A percentile compares a stretch with the other conserved stretches of the same genome.
phyloP scores from a whole-genome alignment of 768 basidiomycete species.

The Phanerodontia chrysosporium region DNA sequence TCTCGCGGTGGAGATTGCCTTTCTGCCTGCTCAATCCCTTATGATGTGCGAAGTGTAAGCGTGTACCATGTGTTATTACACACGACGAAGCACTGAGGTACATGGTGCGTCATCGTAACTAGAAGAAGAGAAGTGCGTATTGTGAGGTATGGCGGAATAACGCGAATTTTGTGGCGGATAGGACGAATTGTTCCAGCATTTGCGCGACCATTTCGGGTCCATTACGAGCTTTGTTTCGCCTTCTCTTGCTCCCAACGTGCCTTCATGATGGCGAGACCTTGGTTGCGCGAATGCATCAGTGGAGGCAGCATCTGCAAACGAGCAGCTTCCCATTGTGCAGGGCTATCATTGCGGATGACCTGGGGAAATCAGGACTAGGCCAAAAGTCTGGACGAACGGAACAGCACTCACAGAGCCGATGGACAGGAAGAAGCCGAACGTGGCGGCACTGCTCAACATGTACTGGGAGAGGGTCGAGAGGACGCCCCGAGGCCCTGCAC shows the following conservation, averaged over 20 bases:
- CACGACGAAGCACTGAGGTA: background rate
- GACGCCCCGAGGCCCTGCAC: conserved; percentile 86
- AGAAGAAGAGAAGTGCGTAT: background rate
- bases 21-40: too few species aligned
- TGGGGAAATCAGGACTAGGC: conserved; percentile 26
- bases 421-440: conserved; percentile 95
- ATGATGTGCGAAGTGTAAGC: background rate
- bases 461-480: conserved; percentile 94
- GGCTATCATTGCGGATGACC: conserved; percentile 87
- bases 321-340: conserved; percentile 59
- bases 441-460: conserved; percentile 97
- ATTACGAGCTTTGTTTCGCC: background rate
- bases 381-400: background rate
- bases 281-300: conserved; percentile 56
- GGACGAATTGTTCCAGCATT: too few species aligned
- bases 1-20: too few species aligned
- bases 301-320: conserved; percentile 55
- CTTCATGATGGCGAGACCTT: conserved; percentile 67
- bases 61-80: background rate
- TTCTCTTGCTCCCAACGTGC: conserved; percentile 60
- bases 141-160: too few species aligned
- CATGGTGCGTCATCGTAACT: background rate
- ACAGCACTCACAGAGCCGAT: conserved; percentile 73
- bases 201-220: too few species aligned
- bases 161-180: too few species aligned